Percentiles rank a stretch among this genome's conserved stretches.
These are phyloP conservation scores for Ascochyta fabae DNA, from an alignment of 2,329 filamentous ascomycete species.

Conservation along the genomic window DNA sequence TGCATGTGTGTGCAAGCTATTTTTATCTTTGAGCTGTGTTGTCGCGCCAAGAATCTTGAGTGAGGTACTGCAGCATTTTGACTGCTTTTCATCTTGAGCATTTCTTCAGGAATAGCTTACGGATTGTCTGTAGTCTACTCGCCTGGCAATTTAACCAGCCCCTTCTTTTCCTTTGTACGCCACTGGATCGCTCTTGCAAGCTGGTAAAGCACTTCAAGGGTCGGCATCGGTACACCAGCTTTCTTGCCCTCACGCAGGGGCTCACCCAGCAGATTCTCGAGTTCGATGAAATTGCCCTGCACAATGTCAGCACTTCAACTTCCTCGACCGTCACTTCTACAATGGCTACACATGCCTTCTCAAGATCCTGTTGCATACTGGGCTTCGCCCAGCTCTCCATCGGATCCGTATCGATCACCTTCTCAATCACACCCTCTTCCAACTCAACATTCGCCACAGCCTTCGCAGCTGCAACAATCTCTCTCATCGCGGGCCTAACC, in stretches of 20 bases:
- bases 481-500: conserved; percentile 61
- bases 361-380: conserved; percentile 62
- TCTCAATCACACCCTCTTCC: conserved; percentile 52
- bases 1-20: not conserved
- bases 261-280: conserved; percentile 64
- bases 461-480: conserved; percentile 57
- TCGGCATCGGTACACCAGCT: conserved; percentile 59
- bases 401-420: conserved; percentile 58
- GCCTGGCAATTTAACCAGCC: conserved; percentile 43
- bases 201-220: conserved; percentile 57
- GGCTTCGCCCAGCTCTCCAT: conserved; percentile 58
- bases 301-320: not conserved
- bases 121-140: not conserved
- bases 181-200: conserved; percentile 58
- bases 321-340: not conserved
- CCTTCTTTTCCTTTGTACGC: conserved; percentile 55
- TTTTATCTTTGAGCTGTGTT: not conserved
- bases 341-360: conserved; percentile 48
- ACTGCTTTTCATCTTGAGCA: not conserved
- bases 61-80: not conserved
- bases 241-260: conserved; percentile 60
- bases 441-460: conserved; percentile 53
- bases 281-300: conserved; percentile 62
- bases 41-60: not conserved
- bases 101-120: not conserved